A percentile compares a stretch with the other conserved stretches of the same genome.
Conservation (phyloP, 2,329 filamentous ascomycete species). For the Cladophialophora yegresii region DNA sequence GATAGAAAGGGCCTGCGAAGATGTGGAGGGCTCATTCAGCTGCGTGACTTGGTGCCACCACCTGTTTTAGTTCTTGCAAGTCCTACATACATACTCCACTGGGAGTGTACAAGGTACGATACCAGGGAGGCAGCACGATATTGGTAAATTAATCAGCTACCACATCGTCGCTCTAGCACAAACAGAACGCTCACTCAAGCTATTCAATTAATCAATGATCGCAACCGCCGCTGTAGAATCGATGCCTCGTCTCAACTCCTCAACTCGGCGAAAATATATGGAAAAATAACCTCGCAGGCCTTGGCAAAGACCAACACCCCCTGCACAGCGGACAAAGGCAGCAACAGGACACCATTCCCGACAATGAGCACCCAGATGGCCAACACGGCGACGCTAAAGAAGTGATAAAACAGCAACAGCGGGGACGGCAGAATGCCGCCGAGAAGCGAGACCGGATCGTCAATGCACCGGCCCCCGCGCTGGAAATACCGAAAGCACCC, state of each 20-base stretch:
- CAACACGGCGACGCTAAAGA: slow-evolving; percentile 89
- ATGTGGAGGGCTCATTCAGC: too few species aligned
- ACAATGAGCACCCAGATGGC: slow-evolving; percentile 71
- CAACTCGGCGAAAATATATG: slow-evolving; percentile 73
- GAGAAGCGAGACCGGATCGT: slow-evolving; percentile 78
- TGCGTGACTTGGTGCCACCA: too few species aligned
- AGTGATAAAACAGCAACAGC: slow-evolving; percentile 80
- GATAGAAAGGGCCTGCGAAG: too few species aligned
- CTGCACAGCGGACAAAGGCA: slow-evolving; percentile 66
- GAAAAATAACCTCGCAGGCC: slow-evolving; percentile 78
- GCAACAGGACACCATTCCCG: slow-evolving; percentile 54
- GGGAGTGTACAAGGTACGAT: too few species aligned
- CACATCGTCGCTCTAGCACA: background rate
- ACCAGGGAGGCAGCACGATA: too few species aligned
- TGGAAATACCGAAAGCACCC: slow-evolving; percentile 95
- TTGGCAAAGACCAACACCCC: slow-evolving; percentile 73
- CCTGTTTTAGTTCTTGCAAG: too few species aligned
- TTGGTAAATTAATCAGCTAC: too few species aligned
- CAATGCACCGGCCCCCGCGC: slow-evolving; percentile 67
- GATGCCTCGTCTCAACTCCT: slow-evolving; percentile 39
- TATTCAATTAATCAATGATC: too few species aligned
- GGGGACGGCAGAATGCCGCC: slow-evolving; percentile 79
- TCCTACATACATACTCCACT: too few species aligned
- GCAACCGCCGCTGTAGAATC: background rate
- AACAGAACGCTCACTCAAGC: background rate